A percentile compares a stretch with the other conserved stretches of the same genome.
phyloP scores from a whole-genome alignment of 495 filamentous ascomycete species.

The Pseudotulostoma volvatum region DNA sequence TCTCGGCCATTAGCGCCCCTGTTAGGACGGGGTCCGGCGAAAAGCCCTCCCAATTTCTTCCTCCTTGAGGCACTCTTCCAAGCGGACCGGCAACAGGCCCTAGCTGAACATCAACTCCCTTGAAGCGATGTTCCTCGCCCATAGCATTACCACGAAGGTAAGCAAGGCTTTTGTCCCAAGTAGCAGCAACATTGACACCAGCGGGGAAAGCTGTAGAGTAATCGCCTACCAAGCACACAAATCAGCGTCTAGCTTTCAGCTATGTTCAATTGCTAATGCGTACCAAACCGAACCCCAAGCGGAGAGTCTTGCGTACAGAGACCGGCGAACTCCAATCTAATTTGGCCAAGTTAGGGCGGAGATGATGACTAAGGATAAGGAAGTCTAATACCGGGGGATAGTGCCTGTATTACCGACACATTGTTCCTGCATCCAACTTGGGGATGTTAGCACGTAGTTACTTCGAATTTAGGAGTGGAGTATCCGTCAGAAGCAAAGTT shows the following conservation, averaged over 20 bases:
- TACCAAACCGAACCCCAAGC: conserved; percentile 61
- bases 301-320: conserved; percentile 87
- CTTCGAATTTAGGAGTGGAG: background rate
- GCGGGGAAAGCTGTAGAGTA: conserved; percentile 68
- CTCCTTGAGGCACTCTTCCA: conserved; percentile 55
- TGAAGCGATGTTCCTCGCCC: conserved; percentile 62
- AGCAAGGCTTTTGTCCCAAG: conserved; percentile 58
- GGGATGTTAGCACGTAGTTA: background rate
- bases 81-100: conserved; percentile 84
- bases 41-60: conserved; percentile 71
- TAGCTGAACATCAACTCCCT: conserved; percentile 72
- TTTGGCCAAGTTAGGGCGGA: conserved; percentile 6
- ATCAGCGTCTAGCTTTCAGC: too few relatives aligned
- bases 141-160: conserved; percentile 63
- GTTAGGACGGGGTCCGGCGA: conserved; percentile 64
- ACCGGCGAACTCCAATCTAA: conserved; percentile 60
- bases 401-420: conserved; percentile 60
- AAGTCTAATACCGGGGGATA: conserved; percentile 18
- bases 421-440: conserved; percentile 55
- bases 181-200: conserved; percentile 68
- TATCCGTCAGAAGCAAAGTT: too few relatives aligned
- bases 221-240: conserved; percentile 44
- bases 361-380: background rate
- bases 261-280: too few relatives aligned
- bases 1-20: conserved; percentile 54